Conservation (phyloP, 257 asterid species). For the Plantago ovata region DNA sequence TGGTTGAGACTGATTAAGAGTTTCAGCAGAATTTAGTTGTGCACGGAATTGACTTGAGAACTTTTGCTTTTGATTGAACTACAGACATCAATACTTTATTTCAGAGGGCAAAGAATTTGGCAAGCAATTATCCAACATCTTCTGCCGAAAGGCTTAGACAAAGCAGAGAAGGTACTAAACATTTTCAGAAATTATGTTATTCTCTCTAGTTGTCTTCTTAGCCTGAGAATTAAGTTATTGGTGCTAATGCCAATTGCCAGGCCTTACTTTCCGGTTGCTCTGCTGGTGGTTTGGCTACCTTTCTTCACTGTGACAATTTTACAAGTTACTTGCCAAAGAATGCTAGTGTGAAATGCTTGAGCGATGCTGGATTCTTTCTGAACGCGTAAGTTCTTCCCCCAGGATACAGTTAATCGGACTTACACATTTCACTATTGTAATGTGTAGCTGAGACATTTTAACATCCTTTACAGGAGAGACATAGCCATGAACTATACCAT, state of each 20-base stretch:
- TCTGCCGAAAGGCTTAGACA: constrained; percentile 77
- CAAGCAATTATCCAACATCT: constrained; percentile 72
- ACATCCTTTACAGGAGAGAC: constrained; percentile 64
- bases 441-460: not conserved
- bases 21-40: constrained; percentile 1
- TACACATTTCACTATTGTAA: not conserved
- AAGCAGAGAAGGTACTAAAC: constrained; percentile 57
- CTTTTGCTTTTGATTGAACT: constrained; percentile 34
- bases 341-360: constrained; percentile 87
- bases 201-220: too few species aligned
- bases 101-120: constrained; percentile 97
- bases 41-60: constrained; percentile 21
- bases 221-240: too few species aligned
- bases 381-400: constrained; percentile 56
- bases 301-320: constrained; percentile 79
- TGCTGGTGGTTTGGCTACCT: constrained; percentile 91
- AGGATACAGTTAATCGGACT: not conserved
- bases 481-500: constrained; percentile 63
- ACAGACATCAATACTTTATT: constrained; percentile 81
- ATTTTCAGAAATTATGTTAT: not conserved
- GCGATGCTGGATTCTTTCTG: constrained; percentile 91
- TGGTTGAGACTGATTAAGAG: not conserved
- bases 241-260: constrained; percentile 34
- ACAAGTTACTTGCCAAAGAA: constrained; percentile 57
- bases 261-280: constrained; percentile 97